These are phyloP conservation scores for Candida arabinofermentans DNA, from an alignment of 805 yeast species.

Conservation along the genomic window DNA sequence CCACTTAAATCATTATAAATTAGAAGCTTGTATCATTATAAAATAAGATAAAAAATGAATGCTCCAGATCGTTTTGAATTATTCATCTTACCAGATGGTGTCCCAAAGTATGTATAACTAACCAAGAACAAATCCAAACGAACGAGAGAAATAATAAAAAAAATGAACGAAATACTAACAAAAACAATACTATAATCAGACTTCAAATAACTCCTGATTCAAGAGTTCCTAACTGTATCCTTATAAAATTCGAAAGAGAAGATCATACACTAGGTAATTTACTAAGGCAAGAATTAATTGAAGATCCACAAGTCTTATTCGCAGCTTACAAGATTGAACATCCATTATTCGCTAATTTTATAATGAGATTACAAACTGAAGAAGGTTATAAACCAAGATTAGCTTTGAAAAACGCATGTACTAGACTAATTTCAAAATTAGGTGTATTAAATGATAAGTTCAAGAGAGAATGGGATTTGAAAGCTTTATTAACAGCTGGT, in stretches of 20 bases:
- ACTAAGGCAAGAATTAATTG: conserved; percentile 78
- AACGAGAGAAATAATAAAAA: no score
- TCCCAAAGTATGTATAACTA: conserved; percentile 63
- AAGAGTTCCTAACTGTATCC: conserved; percentile 91
- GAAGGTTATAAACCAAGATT: conserved; percentile 91
- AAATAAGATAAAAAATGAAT: no score
- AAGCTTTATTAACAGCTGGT: conserved; percentile 59
- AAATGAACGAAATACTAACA: no score
- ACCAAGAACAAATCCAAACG: neutral
- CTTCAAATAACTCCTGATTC: conserved; percentile 88
- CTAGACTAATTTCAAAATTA: conserved; percentile 74
- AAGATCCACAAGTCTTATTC: conserved; percentile 85
- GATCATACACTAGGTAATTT: conserved; percentile 96
- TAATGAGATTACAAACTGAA: conserved; percentile 92
- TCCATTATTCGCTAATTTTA: conserved; percentile 92
- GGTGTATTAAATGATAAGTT: conserved; percentile 72
- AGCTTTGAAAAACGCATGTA: conserved; percentile 88
- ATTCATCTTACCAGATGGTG: conserved; percentile 96
- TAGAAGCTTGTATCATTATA: no score
- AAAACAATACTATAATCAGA: no score
- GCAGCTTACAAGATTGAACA: conserved; percentile 98
- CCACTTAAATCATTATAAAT: no score
- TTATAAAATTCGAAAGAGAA: conserved; percentile 90
- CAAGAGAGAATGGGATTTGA: conserved; percentile 89
- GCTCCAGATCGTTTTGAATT: conserved; percentile 99